Conservation (phyloP, 257 asterid species). For the Cynanchum wilfordii region DNA sequence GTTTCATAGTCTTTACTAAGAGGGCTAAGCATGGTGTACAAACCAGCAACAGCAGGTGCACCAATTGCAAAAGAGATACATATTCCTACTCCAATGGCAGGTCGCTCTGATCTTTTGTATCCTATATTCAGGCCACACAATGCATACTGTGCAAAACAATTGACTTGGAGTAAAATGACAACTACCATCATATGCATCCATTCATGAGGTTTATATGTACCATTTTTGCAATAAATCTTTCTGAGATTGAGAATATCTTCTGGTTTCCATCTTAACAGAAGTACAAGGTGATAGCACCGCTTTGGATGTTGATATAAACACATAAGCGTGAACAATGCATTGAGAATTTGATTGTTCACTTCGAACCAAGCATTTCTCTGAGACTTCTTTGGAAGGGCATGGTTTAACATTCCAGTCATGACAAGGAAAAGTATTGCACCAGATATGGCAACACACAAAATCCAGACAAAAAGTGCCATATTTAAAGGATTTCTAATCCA, state of each 20-base stretch:
- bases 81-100: constrained; percentile 74
- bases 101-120: constrained; percentile 59
- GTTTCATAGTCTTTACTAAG: constrained; percentile 67
- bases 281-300: constrained; percentile 60
- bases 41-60: constrained; percentile 76
- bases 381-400: constrained; percentile 60
- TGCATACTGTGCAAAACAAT: constrained; percentile 79
- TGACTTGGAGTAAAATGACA: constrained; percentile 53
- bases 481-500: constrained; percentile 76
- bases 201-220: constrained; percentile 70
- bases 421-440: constrained; percentile 87
- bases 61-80: constrained; percentile 59
- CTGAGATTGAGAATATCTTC: constrained; percentile 59
- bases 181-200: constrained; percentile 91
- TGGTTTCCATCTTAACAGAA: constrained; percentile 57
- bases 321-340: constrained; percentile 84
- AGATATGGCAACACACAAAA: constrained; percentile 61
- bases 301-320: constrained; percentile 81
- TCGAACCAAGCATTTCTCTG: constrained; percentile 81
- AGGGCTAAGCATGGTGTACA: constrained; percentile 71
- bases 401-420: constrained; percentile 86
- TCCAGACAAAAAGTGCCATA: constrained; percentile 72
- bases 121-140: constrained; percentile 76
- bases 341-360: constrained; percentile 84
- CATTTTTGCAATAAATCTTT: constrained; percentile 64